Percentiles rank a stretch among this genome's conserved stretches.
phyloP scores from a whole-genome alignment of 1,284 basidiomycete species.

The Moesziomyces aphidis region DNA sequence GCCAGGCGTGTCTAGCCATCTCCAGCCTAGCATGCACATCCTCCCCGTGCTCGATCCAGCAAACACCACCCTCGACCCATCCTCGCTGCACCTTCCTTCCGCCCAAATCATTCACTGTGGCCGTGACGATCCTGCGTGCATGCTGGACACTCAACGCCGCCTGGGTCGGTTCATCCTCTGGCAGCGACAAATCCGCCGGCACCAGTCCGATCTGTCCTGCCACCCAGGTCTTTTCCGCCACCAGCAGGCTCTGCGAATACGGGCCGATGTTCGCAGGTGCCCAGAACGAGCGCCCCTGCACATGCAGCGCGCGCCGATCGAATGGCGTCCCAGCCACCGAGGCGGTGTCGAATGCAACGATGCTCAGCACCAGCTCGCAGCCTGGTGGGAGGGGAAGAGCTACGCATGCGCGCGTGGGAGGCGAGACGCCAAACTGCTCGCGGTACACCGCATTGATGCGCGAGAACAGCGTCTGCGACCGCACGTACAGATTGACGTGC shows the following conservation, averaged over 20 bases:
- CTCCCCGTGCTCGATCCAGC: constrained; percentile 56
- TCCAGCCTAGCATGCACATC: constrained; percentile 4
- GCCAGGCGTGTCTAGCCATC: constrained; percentile 17
- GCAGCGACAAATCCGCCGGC: constrained; percentile 79
- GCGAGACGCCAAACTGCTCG: constrained; percentile 86
- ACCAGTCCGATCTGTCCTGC: constrained; percentile 95
- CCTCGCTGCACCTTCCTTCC: constrained; percentile 33
- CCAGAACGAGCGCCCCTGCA: constrained; percentile 97
- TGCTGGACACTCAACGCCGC: constrained; percentile 84
- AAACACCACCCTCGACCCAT: constrained; percentile 64
- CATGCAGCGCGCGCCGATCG: constrained; percentile 76
- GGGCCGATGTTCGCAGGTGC: constrained; percentile 99
- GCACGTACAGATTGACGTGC: constrained; percentile 86
- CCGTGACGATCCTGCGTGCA: constrained; percentile 75
- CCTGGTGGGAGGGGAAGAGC: constrained; percentile 71
- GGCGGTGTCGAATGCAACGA: constrained; percentile 21
- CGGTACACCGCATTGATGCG: constrained; percentile 74
- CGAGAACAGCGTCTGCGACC: constrained; percentile 65
- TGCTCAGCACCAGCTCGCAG: constrained; percentile 25
- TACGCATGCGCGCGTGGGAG: constrained; percentile 92
- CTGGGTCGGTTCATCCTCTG: constrained; percentile 73
- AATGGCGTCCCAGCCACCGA: neutral
- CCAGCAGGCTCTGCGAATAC: constrained; percentile 91
- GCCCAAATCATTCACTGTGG: constrained; percentile 47
- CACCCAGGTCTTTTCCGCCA: constrained; percentile 81